phyloP scores from a whole-genome alignment of 176 grass and related monocot genomes.

The Oryza glumipatula region DNA sequence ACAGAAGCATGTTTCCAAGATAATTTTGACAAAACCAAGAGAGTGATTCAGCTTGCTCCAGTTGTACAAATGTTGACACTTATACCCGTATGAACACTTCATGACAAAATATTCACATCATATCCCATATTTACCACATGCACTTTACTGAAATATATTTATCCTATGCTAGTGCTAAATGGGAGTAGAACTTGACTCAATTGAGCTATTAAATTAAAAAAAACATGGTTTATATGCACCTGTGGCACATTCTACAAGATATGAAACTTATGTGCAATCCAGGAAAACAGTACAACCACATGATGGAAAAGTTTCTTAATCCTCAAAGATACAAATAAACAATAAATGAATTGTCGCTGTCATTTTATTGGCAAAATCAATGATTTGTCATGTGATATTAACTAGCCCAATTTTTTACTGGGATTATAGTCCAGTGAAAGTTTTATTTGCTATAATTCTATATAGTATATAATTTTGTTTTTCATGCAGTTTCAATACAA shows the following conservation, averaged over 20 bases:
- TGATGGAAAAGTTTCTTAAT: slow-evolving; percentile 14
- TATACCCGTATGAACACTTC: neutral
- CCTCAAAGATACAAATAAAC: neutral
- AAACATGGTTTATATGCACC: slow-evolving; percentile 22
- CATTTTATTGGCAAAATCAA: slow-evolving; percentile 26
- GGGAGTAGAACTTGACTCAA: neutral
- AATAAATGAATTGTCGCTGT: neutral
- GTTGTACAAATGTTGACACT: slow-evolving; percentile 12
- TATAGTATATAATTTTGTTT: neutral
- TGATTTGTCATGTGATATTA: neutral
- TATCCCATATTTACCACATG: neutral
- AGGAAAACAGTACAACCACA: neutral
- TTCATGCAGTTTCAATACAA: neutral
- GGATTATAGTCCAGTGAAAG: neutral
- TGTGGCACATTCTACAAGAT: slow-evolving; percentile 6
- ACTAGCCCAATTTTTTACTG: neutral
- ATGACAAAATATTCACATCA: slow-evolving; percentile 24
- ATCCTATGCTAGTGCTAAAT: slow-evolving; percentile 6
- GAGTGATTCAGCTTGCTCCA: neutral
- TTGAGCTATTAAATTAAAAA: neutral
- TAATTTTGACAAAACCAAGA: slow-evolving; percentile 12
- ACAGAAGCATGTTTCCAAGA: slow-evolving; percentile 28
- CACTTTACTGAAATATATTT: slow-evolving; percentile 26
- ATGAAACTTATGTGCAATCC: neutral
- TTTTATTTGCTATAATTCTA: neutral